These are phyloP conservation scores for Mycena capillaripes DNA, from an alignment of 768 basidiomycete genomes.

Conservation along the genomic window DNA sequence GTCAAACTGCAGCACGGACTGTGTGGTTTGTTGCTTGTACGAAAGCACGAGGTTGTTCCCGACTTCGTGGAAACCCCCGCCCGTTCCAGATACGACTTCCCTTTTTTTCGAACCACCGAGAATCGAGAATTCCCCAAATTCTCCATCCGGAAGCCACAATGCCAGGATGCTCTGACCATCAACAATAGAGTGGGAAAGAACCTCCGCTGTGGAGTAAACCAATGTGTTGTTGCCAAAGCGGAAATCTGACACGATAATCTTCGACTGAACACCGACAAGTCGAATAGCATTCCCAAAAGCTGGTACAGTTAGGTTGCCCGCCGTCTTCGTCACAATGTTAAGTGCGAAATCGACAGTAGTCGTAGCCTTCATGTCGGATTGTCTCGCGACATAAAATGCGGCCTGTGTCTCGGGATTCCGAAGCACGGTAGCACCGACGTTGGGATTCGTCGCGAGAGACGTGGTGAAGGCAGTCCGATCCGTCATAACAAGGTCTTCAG, in stretches of 20 bases:
- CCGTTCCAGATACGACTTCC: conserved; percentile 49
- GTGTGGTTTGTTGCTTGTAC: conserved; percentile 49
- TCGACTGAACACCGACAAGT: conserved; percentile 66
- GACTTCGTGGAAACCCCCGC: conserved; percentile 34
- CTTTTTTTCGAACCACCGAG: conserved; percentile 50
- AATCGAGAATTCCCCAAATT: conserved; percentile 42
- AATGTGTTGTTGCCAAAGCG: conserved; percentile 63
- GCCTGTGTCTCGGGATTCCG: conserved; percentile 63
- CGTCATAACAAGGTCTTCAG: conserved; percentile 68
- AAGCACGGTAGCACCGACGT: conserved; percentile 58
- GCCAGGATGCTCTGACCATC: conserved; percentile 58
- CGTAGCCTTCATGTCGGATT: conserved; percentile 62
- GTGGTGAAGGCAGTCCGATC: conserved; percentile 60
- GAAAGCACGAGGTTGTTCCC: conserved; percentile 32
- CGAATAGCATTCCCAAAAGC: conserved; percentile 47
- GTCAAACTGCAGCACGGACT: conserved; percentile 58
- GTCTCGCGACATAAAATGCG: conserved; percentile 66
- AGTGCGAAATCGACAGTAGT: conserved; percentile 57
- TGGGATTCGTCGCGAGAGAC: conserved; percentile 41
- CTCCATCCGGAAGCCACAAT: conserved; percentile 48
- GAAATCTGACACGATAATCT: conserved; percentile 67
- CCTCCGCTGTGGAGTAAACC: conserved; percentile 67
- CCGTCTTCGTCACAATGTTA: conserved; percentile 54
- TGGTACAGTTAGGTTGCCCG: conserved; percentile 59
- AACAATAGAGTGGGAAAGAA: conserved; percentile 62